A percentile compares a stretch with the other conserved stretches of the same genome.
phyloP scores from a whole-genome alignment of 2,329 filamentous ascomycete species.

The Penicillium brasilianum region DNA sequence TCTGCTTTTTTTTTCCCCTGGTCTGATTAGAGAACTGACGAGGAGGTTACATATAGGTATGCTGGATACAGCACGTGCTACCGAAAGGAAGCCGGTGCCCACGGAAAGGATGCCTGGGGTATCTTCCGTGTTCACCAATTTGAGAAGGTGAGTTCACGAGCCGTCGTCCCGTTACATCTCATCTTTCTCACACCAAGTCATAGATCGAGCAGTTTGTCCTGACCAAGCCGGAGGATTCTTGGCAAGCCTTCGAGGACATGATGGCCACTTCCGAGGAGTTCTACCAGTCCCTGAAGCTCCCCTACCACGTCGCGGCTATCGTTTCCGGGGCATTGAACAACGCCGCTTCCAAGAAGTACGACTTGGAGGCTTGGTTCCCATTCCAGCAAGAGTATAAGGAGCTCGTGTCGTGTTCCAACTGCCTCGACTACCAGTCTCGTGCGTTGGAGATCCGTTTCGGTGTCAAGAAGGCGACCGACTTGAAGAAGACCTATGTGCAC shows the following conservation, averaged over 20 bases:
- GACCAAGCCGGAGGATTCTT: conserved; percentile 86
- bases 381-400: conserved; percentile 99
- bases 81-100: conserved; percentile 90
- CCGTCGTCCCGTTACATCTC: background rate
- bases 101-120: conserved; percentile 93
- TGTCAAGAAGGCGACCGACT: conserved; percentile 80
- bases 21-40: conserved; percentile 17
- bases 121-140: conserved; percentile 99
- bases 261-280: conserved; percentile 90
- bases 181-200: conserved; percentile 17
- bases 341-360: conserved; percentile 87
- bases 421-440: conserved; percentile 94
- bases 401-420: conserved; percentile 96
- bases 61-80: conserved; percentile 95
- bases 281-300: conserved; percentile 85
- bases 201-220: conserved; percentile 78
- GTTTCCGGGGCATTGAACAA: conserved; percentile 96
- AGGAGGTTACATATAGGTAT: conserved; percentile 52
- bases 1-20: background rate
- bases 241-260: conserved; percentile 94
- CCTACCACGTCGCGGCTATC: conserved; percentile 90
- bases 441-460: conserved; percentile 93
- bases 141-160: conserved; percentile 68
- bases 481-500: conserved; percentile 92
- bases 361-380: conserved; percentile 95